Evolutionary conservation across 2,329 filamentous ascomycete species (phyloP), one percentile per base, ranked within the genome.

Genomic region (Eurotiales sp.): DNA sequence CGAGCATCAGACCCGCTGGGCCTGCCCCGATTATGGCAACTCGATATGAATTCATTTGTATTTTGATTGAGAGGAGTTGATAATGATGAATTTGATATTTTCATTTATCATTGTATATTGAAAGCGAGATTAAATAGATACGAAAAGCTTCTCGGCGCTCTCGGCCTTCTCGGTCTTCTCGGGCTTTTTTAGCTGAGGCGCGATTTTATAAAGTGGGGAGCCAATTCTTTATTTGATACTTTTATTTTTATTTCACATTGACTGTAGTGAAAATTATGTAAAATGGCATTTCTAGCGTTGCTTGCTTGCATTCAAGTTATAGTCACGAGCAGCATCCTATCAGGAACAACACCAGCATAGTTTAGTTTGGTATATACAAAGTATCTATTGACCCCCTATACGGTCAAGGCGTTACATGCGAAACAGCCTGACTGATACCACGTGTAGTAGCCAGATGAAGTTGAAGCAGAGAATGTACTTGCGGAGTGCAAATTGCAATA

Each of bases 161-260:
- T 46, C 43, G 43, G 43, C 17, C 10, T 19, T 46, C 12, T 46
- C 43, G 43, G 27, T 46, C 14, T 19, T 46, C 15, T 46, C 41
- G 19, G 43, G 6, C 43, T 17, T 34, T 21, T 22, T n/a, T n/a
- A n/a, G n/a, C n/a, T n/a, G n/a, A n/a, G n/a, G n/a, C n/a, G n/a
- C n/a, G n/a, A n/a, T n/a, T n/a, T n/a, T n/a, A n/a, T n/a, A n/a
- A n/a, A n/a, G n/a, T n/a, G n/a, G n/a, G n/a, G n/a, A n/a, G n/a
- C n/a, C n/a, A n/a, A n/a, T n/a, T n/a, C n/a, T n/a, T n/a, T n/a
- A n/a, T n/a, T n/a, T n/a, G n/a, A n/a, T n/a, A n/a, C n/a, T n/a
- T n/a, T n/a, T n/a, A n/a, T n/a, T n/a, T n/a, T n/a, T n/a, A n/a
- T n/a, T n/a, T n/a, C n/a, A n/a, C n/a, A n/a, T n/a, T n/a, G n/a